Evolutionary conservation across 2,329 filamentous ascomycete genomes (phyloP), one percentile per base, ranked within the genome.

Genomic region (Cylindrodendrum hubeiense): DNA sequence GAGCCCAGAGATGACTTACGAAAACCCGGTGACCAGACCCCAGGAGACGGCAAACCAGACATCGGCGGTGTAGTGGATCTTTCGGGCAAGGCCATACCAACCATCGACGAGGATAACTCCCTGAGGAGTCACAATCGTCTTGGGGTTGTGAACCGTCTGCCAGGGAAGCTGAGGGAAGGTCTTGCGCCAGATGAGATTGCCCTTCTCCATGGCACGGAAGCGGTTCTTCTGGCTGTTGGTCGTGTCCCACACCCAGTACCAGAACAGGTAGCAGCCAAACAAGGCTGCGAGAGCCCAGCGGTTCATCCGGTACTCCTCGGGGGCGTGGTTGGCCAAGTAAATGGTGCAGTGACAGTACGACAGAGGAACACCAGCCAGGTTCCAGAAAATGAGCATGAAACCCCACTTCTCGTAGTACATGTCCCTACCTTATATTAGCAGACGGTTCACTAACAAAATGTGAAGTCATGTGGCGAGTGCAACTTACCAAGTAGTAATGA

Each of bases 331-430:
- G 71, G 94, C 94, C 54, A 97, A 87, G 82, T 93, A 97, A 74
- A 97, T 89, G 52, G 93, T 95, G 87, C 93, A 96, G 85, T 97
- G 94, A 84, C 94, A 97, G 86, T 97, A 97, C 59, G 90, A 94
- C 56, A 97, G 86, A 15, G 94, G 94, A 26, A 97, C 94, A 71
- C 94, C 94, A 50, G 94, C 94, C 78, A 97, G 85, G 81, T 97
- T 97, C 94, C 94, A 97, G 88, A 97, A 97, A 80, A 97, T 97
- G 71, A 97, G 88, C 94, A 97, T 97, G 85, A 97, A 97, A 56
- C 94, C 94, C 89, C 93, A 95, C 83, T 97, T 97, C 85, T 97
- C 94, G 75, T 94, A 95, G 85, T 97, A 97, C 91, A 97, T 97
- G 76, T 97, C 94, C 91, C 79, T 80, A 15, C 3, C 30, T 12